Evolutionary conservation across 257 asterid species (phyloP).

Genomic region (Solanum acaule): DNA sequence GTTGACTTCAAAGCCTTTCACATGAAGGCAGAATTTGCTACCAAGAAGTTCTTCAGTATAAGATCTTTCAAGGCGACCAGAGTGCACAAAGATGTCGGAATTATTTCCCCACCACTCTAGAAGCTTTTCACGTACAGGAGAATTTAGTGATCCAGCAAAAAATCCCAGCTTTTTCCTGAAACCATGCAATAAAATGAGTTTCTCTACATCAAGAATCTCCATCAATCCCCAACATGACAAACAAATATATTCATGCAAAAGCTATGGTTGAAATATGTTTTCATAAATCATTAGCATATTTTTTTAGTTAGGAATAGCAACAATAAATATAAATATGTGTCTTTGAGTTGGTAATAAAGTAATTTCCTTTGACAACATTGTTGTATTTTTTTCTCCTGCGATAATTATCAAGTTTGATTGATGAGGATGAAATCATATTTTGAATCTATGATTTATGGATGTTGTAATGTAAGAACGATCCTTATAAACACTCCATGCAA

Average conservation of each 20-base stretch:
- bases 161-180: slow-evolving; percentile 65
- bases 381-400: no score
- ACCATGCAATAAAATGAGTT: neutral
- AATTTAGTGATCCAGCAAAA: slow-evolving; percentile 75
- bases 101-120: slow-evolving; percentile 69
- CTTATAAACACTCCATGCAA: no score
- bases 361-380: no score
- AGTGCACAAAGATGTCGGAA: slow-evolving; percentile 49
- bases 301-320: no score
- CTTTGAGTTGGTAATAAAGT: neutral
- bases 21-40: slow-evolving; percentile 89
- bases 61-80: slow-evolving; percentile 37
- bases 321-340: neutral
- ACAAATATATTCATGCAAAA: neutral
- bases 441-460: no score
- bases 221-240: neutral
- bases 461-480: no score
- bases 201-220: neutral
- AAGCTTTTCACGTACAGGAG: slow-evolving; percentile 80
- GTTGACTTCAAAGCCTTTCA: slow-evolving; percentile 86
- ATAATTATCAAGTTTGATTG: no score
- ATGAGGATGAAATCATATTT: no score
- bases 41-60: slow-evolving; percentile 50
- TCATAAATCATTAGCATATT: neutral
- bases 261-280: neutral